Conservation (phyloP, 1,139 yeast genomes). For the Suhomyces terraborum region DNA sequence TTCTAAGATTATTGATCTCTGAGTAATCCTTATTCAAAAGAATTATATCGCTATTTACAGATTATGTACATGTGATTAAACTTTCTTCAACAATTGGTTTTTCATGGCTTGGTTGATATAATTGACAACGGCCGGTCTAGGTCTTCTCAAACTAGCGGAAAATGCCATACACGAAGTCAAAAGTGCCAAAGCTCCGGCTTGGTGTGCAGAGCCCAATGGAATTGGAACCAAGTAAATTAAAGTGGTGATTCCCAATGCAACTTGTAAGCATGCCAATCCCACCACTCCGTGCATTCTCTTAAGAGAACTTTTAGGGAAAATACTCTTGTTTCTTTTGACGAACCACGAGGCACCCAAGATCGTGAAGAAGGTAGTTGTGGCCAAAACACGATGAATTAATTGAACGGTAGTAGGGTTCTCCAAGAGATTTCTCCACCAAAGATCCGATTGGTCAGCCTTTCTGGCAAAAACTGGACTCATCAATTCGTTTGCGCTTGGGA, state of each 20-base stretch:
- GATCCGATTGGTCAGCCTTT: constrained; percentile 65
- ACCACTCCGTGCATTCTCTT: constrained; percentile 65
- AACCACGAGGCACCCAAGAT: constrained; percentile 68
- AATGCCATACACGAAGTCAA: constrained; percentile 76
- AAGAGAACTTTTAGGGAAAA: constrained; percentile 59
- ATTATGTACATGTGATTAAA: neutral
- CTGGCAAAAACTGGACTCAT: constrained; percentile 76
- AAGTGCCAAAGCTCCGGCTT: constrained; percentile 93
- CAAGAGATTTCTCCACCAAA: constrained; percentile 87
- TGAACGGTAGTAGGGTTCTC: constrained; percentile 98
- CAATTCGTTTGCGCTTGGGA: constrained; percentile 74
- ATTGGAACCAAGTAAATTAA: constrained; percentile 88
- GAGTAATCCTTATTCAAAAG: no score
- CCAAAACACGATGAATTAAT: constrained; percentile 83
- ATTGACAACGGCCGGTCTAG: constrained; percentile 51
- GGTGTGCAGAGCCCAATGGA: constrained; percentile 92
- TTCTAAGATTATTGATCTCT: no score
- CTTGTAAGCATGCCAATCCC: constrained; percentile 85
- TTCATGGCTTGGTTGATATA: constrained; percentile 33
- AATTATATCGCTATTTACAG: constrained; percentile 4
- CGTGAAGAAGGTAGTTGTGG: constrained; percentile 75
- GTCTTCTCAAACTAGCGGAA: constrained; percentile 68
- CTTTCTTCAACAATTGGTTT: constrained; percentile 15
- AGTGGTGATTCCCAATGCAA: constrained; percentile 81
- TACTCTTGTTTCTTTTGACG: constrained; percentile 54